These are phyloP conservation scores for Lactifluus rugatus DNA, from an alignment of 768 basidiomycete species.

Conservation along the genomic window DNA sequence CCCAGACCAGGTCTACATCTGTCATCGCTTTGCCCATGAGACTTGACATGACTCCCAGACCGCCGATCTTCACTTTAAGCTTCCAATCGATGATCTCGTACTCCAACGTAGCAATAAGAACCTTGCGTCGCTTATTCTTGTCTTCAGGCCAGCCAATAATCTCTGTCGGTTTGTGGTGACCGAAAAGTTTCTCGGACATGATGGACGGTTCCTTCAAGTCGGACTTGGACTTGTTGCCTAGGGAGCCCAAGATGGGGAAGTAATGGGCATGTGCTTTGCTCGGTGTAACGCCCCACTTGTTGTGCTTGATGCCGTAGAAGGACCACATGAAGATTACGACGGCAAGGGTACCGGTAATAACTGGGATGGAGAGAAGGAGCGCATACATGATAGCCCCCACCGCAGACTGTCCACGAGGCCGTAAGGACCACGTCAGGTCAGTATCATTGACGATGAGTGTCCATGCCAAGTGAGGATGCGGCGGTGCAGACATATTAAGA, in stretches of 20 bases:
- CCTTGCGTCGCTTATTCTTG: conserved; percentile 82
- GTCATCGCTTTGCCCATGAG: conserved; percentile 98
- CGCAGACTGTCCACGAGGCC: conserved; percentile 72
- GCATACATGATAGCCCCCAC: conserved; percentile 86
- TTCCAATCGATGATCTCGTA: conserved; percentile 98
- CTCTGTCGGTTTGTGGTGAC: conserved; percentile 42
- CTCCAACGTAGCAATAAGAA: conserved; percentile 86
- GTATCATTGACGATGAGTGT: conserved; percentile 70
- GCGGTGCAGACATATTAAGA: conserved; percentile 86
- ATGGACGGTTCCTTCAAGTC: conserved; percentile 57
- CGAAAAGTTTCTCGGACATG: conserved; percentile 66
- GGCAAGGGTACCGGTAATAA: conserved; percentile 76
- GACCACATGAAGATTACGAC: conserved; percentile 88
- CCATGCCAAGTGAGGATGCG: conserved; percentile 83
- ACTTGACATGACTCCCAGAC: conserved; percentile 95
- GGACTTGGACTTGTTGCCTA: conserved; percentile 55
- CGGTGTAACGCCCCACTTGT: conserved; percentile 81
- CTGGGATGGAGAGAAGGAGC: conserved; percentile 68
- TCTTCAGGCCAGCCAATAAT: conserved; percentile 97
- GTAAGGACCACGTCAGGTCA: conserved; percentile 63
- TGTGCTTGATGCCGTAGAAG: conserved; percentile 93
- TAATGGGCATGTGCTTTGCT: conserved; percentile 64
- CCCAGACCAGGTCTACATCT: conserved; percentile 91
- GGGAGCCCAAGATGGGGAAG: conserved; percentile 73
- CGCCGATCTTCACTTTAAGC: conserved; percentile 95